Conservation (phyloP, 129 eudicot genomes). For the Artemisia tridentata region DNA sequence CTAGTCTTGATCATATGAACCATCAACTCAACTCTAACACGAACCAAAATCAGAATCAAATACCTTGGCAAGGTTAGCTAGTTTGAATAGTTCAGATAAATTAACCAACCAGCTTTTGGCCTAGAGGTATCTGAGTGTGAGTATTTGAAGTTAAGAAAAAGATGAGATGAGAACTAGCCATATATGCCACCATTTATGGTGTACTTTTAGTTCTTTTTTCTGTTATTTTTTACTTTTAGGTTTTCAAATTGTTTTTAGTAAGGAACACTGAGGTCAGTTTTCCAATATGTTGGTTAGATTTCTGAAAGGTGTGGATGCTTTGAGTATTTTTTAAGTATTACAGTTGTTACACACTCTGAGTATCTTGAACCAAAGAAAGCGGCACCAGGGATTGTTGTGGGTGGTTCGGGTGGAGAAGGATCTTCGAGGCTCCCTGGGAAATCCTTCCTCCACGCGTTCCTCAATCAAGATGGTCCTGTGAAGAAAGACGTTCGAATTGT, state of each 20-base stretch:
- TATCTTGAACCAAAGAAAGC: conserved; percentile 22
- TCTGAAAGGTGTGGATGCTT: conserved; percentile 30
- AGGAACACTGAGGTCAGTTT: conserved; percentile 27
- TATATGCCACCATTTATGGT: conserved; percentile 10
- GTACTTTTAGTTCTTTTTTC: conserved; percentile 11
- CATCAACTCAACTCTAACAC: conserved; percentile 39
- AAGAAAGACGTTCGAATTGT: too few species aligned
- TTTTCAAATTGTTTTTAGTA: conserved; percentile 27
- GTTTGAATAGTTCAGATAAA: conserved; percentile 10
- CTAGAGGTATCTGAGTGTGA: too few species aligned
- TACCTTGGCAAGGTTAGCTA: conserved; percentile 58
- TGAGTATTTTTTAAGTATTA: conserved; percentile 15
- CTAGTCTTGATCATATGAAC: conserved; percentile 44
- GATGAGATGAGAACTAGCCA: background rate
- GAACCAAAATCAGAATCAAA: conserved; percentile 36
- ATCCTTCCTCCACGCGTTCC: too few species aligned
- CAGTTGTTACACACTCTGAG: conserved; percentile 27
- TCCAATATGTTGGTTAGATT: conserved; percentile 29
- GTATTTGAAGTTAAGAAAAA: too few species aligned
- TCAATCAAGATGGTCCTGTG: too few species aligned
- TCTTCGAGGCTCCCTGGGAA: too few species aligned
- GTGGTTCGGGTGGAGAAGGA: too few species aligned
- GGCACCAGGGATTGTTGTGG: too few species aligned
- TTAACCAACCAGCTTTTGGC: too few species aligned
- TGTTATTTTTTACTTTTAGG: conserved; percentile 9